Conservation (phyloP, 495 filamentous ascomycete species). For the Trichoderma asperelloides region DNA sequence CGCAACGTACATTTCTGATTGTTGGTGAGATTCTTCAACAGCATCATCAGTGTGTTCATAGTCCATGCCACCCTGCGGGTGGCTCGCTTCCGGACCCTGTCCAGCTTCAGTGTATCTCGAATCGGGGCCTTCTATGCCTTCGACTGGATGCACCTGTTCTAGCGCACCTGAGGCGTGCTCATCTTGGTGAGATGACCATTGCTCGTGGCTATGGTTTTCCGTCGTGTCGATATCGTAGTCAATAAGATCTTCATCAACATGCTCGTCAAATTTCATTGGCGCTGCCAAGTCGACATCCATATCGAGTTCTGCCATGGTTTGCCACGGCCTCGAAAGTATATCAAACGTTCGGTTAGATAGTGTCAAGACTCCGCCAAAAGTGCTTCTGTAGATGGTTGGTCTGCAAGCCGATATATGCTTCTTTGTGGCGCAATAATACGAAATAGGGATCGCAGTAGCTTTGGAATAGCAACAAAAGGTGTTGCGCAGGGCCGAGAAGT, state of each 20-base stretch:
- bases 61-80: not conserved
- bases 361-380: not conserved
- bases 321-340: not conserved
- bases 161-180: not conserved
- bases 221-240: constrained; percentile 3
- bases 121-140: not conserved
- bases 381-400: not conserved
- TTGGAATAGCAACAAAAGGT: not conserved
- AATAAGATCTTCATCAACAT: not conserved
- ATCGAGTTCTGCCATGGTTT: not conserved
- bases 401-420: not conserved
- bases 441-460: not conserved
- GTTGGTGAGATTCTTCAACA: not conserved
- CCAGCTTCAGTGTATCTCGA: not conserved
- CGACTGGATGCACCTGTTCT: not conserved
- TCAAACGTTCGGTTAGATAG: not conserved
- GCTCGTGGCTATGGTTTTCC: not conserved
- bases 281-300: constrained; percentile 1
- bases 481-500: not conserved
- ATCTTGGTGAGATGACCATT: not conserved
- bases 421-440: not conserved
- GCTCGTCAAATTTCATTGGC: not conserved
- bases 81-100: not conserved
- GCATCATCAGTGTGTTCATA: not conserved
- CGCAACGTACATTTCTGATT: not conserved